Evolutionary conservation across 108 stramenopile species (phyloP), one percentile per base, ranked within the genome.

Genomic region (Bacterosira constricta): DNA sequence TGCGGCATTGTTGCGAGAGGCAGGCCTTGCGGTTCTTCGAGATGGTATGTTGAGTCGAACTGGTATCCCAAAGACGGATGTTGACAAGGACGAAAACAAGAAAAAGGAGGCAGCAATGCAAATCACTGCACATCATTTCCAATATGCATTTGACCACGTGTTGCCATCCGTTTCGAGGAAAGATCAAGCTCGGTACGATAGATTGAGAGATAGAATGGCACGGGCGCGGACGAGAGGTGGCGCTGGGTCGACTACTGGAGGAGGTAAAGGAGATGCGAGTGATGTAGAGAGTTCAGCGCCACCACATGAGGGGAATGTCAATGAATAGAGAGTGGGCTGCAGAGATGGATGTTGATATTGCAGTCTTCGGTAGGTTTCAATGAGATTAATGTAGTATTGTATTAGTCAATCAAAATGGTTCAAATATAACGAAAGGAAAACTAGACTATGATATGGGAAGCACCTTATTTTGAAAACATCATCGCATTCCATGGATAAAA

Each of bases 1-100:
- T 55, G 90, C 91, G 3, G 95, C 95, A 3, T 50, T 96, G 71
- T 73, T 96, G 56, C 80, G 95, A 38, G 92, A 94, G 66, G 95
- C 95, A 17, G 95, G 95, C 35, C 75, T 96, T 55, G 91, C 93
- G 0, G 92, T 91, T 21, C 68, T 96, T 49, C 89, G 89, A 39
- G 90, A 91, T 76, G 75, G 63, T 18, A 59, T 74, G 69, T 69
- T 58, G 39, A 62, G 45, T 63, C 55, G 64, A 20, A 45, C 66
- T 21, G 35, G 20, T 3, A 21, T 61, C 36, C 20, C 41, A 44
- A 59, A 39, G 11, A 41, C 23, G 23, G 77, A 54, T 3, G n/a
- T 6, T 36, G 56, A 61, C 20, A 32, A 56, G 6, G 65, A 59
- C 17, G 49, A 51, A 13, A 41, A 52, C 23, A 77, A 26, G 63